Evolutionary conservation across 202 grass and related monocot species (phyloP).

Genomic region (Digitaria exilis): DNA sequence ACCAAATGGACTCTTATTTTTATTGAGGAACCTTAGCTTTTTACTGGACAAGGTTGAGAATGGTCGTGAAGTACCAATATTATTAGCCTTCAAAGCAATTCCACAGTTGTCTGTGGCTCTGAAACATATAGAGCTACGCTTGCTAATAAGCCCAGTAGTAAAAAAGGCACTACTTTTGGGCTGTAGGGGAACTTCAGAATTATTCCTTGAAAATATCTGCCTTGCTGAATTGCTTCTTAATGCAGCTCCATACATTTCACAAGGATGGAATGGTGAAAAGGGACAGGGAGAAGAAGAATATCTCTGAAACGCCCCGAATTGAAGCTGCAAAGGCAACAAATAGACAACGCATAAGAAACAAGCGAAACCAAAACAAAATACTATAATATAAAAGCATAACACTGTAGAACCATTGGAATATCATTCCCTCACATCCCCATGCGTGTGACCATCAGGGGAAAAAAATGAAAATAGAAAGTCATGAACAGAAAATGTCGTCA

Average conservation of each 20-base stretch:
- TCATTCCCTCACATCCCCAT: background rate
- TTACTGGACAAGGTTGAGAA: conserved; percentile 45
- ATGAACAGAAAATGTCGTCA: background rate
- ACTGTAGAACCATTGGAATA: background rate
- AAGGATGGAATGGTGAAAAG: conserved; percentile 34
- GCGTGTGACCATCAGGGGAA: background rate
- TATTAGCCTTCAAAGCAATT: conserved; percentile 41
- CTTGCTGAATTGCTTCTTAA: conserved; percentile 49
- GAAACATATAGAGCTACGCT: conserved; percentile 17
- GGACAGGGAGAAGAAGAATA: conserved; percentile 46
- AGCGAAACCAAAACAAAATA: background rate
- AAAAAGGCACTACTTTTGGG: conserved; percentile 57
- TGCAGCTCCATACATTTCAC: conserved; percentile 40
- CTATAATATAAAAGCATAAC: background rate
- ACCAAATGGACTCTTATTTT: conserved; percentile 29
- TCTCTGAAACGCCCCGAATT: conserved; percentile 51
- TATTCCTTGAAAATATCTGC: conserved; percentile 30
- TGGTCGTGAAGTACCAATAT: conserved; percentile 35
- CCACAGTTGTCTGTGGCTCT: conserved; percentile 17
- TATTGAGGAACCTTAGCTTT: conserved; percentile 42
- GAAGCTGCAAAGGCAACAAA: conserved; percentile 59
- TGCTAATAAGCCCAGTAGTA: conserved; percentile 52
- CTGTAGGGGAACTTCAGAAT: conserved; percentile 41
- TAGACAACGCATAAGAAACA: conserved; percentile 8
- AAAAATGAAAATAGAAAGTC: background rate